Evolutionary conservation across 768 basidiomycete species (phyloP).

Genomic region (Nidularia pulvinata): DNA sequence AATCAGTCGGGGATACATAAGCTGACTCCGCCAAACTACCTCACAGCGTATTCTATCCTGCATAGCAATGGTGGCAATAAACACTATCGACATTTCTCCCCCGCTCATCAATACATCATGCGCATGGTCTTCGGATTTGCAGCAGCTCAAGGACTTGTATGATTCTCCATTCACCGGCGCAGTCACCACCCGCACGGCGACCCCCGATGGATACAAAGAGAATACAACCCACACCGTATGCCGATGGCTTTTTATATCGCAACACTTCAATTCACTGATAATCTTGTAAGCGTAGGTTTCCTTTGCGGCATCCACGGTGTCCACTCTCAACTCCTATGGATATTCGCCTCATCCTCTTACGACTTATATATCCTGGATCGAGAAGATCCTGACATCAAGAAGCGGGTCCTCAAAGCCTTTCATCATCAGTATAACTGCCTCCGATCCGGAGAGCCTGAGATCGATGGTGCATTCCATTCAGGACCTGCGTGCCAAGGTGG

Average conservation of each 20-base stretch:
- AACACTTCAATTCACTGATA: background rate
- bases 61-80: constrained; percentile 53
- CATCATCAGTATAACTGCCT: constrained; percentile 79
- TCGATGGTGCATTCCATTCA: constrained; percentile 64
- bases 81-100: constrained; percentile 55
- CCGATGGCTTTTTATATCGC: background rate
- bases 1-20: background rate
- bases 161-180: constrained; percentile 71
- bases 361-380: constrained; percentile 67
- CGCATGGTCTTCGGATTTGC: constrained; percentile 74
- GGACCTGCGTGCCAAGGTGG: constrained; percentile 41
- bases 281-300: constrained; percentile 43
- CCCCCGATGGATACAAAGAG: constrained; percentile 70
- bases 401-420: constrained; percentile 45
- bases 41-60: background rate
- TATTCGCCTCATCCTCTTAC: constrained; percentile 79
- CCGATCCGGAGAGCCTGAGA: constrained; percentile 46
- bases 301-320: constrained; percentile 44
- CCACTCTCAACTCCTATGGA: constrained; percentile 86
- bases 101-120: constrained; percentile 80
- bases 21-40: background rate
- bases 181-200: constrained; percentile 80
- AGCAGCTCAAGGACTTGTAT: constrained; percentile 67
- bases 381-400: constrained; percentile 40
- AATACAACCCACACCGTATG: constrained; percentile 60